Evolutionary conservation across 2,329 filamentous ascomycete species (phyloP).

Genomic region (Hymenotorrendiella dingleyae): DNA sequence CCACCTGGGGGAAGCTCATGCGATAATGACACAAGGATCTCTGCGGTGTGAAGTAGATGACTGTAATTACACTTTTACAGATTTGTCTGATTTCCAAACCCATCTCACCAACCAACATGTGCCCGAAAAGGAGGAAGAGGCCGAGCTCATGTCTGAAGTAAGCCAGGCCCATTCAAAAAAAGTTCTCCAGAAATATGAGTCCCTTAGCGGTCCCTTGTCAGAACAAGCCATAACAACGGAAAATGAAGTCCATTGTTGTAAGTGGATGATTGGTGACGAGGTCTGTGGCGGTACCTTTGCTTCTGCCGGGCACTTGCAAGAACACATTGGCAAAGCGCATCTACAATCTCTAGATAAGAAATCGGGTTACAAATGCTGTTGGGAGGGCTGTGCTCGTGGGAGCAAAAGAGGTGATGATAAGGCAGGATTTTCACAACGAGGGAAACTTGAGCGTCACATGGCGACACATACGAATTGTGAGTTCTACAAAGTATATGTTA

Average conservation of each 20-base stretch:
- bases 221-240: too few species aligned
- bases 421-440: constrained; percentile 50
- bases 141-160: constrained; percentile 10
- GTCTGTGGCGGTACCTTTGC: constrained; percentile 17
- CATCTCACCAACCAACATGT: constrained; percentile 22
- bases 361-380: constrained; percentile 47
- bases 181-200: not conserved
- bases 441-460: constrained; percentile 60
- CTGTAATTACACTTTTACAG: constrained; percentile 21
- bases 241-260: constrained; percentile 18
- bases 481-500: constrained; percentile 24
- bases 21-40: constrained; percentile 21
- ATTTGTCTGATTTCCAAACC: constrained; percentile 19
- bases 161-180: not conserved
- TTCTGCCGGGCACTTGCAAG: constrained; percentile 44
- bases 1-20: constrained; percentile 27
- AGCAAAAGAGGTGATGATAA: constrained; percentile 27
- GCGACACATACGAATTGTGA: constrained; percentile 60
- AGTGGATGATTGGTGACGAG: constrained; percentile 18
- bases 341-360: constrained; percentile 40
- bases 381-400: constrained; percentile 48
- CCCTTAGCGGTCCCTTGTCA: too few species aligned
- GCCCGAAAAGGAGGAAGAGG: constrained; percentile 13
- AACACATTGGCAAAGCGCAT: constrained; percentile 48
- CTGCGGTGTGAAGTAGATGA: constrained; percentile 24